phyloP scores from a whole-genome alignment of 1,284 basidiomycete species.

The Sutorius eximius region DNA sequence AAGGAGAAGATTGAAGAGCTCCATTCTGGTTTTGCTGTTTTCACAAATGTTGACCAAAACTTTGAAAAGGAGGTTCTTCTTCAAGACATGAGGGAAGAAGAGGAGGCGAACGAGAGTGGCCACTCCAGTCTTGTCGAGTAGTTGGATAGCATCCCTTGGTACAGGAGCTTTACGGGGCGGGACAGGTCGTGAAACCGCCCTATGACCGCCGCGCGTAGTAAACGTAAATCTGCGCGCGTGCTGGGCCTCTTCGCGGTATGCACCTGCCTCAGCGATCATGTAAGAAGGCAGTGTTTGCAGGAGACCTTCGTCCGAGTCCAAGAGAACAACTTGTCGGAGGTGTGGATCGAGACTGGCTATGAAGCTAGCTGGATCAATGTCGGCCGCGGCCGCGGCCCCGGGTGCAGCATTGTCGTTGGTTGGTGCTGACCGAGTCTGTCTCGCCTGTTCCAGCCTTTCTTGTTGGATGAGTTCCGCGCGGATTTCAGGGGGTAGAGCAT shows the following conservation, averaged over 20 bases:
- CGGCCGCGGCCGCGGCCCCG: slow-evolving; percentile 62
- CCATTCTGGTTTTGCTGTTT: slow-evolving; percentile 88
- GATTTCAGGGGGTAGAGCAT: slow-evolving; percentile 94
- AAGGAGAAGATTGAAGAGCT: slow-evolving; percentile 91
- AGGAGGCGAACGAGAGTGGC: slow-evolving; percentile 90
- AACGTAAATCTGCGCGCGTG: slow-evolving; percentile 41
- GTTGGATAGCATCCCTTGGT: slow-evolving; percentile 86
- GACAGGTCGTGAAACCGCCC: slow-evolving; percentile 34
- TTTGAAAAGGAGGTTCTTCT: slow-evolving; percentile 84
- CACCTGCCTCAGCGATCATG: slow-evolving; percentile 79
- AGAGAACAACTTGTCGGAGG: slow-evolving; percentile 81
- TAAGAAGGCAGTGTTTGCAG: slow-evolving; percentile 78
- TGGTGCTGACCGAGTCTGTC: slow-evolving; percentile 53
- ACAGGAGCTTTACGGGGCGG: slow-evolving; percentile 50
- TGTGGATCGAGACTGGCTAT: slow-evolving; percentile 85
- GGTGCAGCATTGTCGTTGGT: slow-evolving; percentile 38
- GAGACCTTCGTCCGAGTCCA: slow-evolving; percentile 85
- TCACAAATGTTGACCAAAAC: slow-evolving; percentile 95
- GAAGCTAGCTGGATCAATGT: slow-evolving; percentile 85
- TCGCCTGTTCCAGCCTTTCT: slow-evolving; percentile 80
- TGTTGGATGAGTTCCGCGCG: slow-evolving; percentile 96
- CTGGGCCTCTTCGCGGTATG: slow-evolving; percentile 54
- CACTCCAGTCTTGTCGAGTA: slow-evolving; percentile 90
- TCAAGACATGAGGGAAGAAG: slow-evolving; percentile 93
- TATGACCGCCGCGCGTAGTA: slow-evolving; percentile 39